These are phyloP conservation scores for Yarrowia hollandica DNA, from an alignment of 805 yeast genomes.

Conservation along the genomic window DNA sequence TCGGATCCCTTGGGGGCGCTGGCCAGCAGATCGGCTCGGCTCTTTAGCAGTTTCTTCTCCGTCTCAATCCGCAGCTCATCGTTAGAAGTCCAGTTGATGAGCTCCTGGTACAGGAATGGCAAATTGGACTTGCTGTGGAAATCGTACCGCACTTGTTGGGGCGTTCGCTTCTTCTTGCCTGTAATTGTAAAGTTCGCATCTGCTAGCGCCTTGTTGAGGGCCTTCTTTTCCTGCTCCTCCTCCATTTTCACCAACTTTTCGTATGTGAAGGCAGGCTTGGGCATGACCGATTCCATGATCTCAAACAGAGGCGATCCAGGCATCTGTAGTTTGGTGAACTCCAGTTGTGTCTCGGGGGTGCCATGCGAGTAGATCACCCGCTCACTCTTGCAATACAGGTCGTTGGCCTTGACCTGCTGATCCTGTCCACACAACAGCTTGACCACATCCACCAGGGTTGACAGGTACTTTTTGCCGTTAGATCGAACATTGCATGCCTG, in stretches of 20 bases:
- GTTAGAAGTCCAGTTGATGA: slow-evolving; percentile 61
- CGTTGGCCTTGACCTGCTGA: slow-evolving; percentile 35
- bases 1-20: slow-evolving; percentile 48
- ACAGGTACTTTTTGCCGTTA: slow-evolving; percentile 33
- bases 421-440: slow-evolving; percentile 33
- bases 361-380: slow-evolving; percentile 32
- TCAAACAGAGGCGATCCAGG: slow-evolving; percentile 39
- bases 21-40: slow-evolving; percentile 44
- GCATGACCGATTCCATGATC: slow-evolving; percentile 38
- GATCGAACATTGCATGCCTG: slow-evolving; percentile 34
- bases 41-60: slow-evolving; percentile 62
- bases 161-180: slow-evolving; percentile 31
- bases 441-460: slow-evolving; percentile 33
- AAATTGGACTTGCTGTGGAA: slow-evolving; percentile 54
- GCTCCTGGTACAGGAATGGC: slow-evolving; percentile 53
- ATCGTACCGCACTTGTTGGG: slow-evolving; percentile 47
- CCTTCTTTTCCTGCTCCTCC: slow-evolving; percentile 35
- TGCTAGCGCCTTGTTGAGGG: slow-evolving; percentile 35
- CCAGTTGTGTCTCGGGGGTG: slow-evolving; percentile 31
- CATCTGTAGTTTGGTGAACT: slow-evolving; percentile 34
- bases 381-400: slow-evolving; percentile 33
- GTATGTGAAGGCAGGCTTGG: slow-evolving; percentile 36
- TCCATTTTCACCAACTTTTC: slow-evolving; percentile 35
- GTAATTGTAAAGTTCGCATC: slow-evolving; percentile 35
- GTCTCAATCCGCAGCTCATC: slow-evolving; percentile 57